Evolutionary conservation across 2,329 filamentous ascomycete species (phyloP), one percentile per base, ranked within the genome.

Genomic region (Ascocoryne sarcoides): DNA sequence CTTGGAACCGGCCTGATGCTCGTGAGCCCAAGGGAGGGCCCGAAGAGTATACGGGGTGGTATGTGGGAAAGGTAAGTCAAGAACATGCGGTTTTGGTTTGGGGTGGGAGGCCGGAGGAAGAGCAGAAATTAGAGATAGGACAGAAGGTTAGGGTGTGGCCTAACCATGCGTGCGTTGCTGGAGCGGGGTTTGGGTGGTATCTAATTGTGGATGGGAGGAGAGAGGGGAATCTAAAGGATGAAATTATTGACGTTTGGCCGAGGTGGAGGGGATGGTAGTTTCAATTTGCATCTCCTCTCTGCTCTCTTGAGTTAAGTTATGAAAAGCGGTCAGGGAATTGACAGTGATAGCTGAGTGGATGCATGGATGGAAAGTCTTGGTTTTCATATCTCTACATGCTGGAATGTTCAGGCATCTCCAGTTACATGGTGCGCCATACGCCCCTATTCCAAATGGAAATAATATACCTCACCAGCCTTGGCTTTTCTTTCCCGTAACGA

Each of bases 111-210:
- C 62, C 67, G 29, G 69, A 67, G 0, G 59, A 65, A 9, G 59
- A 65, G n/a, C 61, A 71, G 35, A 56, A 63, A 34, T 56, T 86
- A 42, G 47, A 60, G 2, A 65, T 85, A 21, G 84, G 84, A 0
- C 73, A 86, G 55, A 76, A 76, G 53, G 62, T 89, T 18, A 68
- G 76, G 42, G 65, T 90, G 5, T 89, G 81, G 77, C 84, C 84
- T 0, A 90, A 90, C 52, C 85, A 92, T 63, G 77, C 84, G 26
- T 92, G 85, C 58, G 81, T 90, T 50, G 75, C 84, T 1, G 79
- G 82, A 0, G 79, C 78, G 0, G 74, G 75, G 19, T 84, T 80
- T 62, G 76, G 72, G 2, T 85, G 76, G 70, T 92, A 87, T 62
- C 64, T 87, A 15, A 65, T 90, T 23, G 76, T 89, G 2, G 84